Evolutionary conservation across 805 yeast species (phyloP), one percentile per base, ranked within the genome.

Genomic region (Lipomyces orientalis): DNA sequence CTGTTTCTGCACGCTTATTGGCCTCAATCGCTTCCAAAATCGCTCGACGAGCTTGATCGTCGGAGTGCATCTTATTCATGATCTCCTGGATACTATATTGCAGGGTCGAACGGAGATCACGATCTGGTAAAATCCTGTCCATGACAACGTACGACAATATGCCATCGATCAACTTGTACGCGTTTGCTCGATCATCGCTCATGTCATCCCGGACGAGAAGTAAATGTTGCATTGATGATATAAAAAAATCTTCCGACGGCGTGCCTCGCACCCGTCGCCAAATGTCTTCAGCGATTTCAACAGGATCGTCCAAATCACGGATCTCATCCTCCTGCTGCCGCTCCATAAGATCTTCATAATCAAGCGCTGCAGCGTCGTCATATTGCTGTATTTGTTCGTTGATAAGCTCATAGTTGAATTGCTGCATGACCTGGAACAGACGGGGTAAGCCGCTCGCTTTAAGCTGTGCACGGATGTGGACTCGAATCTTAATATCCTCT

Each of bases 21-120:
- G 88, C 83, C 57, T 82, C 85, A 73, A 84, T 83, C 49, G 88
- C 82, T 64, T 85, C 92, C 64, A 75, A 76, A 64, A 81, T 83
- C 68, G 97, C 96, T 67, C 90, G 83, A 62, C 87, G 82, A 12
- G 97, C 97, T 79, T 89, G 88, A 63, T 91, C 97, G 76, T 94
- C 97, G 0, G 97, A 90, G 72, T 88, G 88, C 75, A 93, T 82
- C 34, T 90, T 84, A 55, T 91, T 88, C 66, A 87, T 82, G 58
- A 94, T 80, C 64, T 68, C 71, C 10, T 67, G 67, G 4, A 68
- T 65, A 4, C 65, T 37, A 54, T 25, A 68, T 54, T 67, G 71
- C 22, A 68, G 60, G 10, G 70, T 59, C 25, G 71, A 66, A 83
- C 83, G 63, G 12, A 71, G 58, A 31, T 66, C 67, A 12, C 63